Evolutionary conservation across 2,329 filamentous ascomycete genomes (phyloP).

Genomic region (Paecilomyces niveus): DNA sequence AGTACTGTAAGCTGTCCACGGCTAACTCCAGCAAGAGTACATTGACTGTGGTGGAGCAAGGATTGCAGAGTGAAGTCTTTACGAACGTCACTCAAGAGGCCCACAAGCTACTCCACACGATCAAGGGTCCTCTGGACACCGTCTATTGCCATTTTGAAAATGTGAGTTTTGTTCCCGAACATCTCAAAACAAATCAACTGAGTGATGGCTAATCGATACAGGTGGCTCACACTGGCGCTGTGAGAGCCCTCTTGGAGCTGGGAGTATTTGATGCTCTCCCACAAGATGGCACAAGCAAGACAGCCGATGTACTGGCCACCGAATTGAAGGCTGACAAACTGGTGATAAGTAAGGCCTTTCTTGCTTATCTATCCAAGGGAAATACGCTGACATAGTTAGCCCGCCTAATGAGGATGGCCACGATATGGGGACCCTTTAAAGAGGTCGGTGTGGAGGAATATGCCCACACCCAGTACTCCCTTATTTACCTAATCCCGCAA

Average conservation of each 20-base stretch:
- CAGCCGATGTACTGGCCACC: slow-evolving; percentile 1
- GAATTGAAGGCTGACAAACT: background rate
- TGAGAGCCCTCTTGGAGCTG: slow-evolving; percentile 9
- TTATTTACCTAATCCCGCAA: slow-evolving; percentile 9
- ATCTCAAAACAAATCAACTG: too few species aligned
- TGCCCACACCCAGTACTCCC: slow-evolving; percentile 14
- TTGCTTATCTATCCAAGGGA: background rate
- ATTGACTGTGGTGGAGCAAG: too few species aligned
- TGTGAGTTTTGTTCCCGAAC: slow-evolving; percentile 1
- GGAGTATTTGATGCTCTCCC: slow-evolving; percentile 12
- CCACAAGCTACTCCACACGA: slow-evolving; percentile 9
- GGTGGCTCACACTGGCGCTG: slow-evolving; percentile 6
- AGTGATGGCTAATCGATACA: slow-evolving; percentile 5
- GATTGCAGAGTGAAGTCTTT: background rate
- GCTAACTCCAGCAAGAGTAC: slow-evolving; percentile 3
- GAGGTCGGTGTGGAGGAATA: slow-evolving; percentile 12
- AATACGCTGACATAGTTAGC: slow-evolving; percentile 3
- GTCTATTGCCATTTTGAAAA: slow-evolving; percentile 13
- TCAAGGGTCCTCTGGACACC: slow-evolving; percentile 13
- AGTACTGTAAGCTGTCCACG: slow-evolving; percentile 7
- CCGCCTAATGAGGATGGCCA: slow-evolving; percentile 13
- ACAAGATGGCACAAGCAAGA: slow-evolving; percentile 6
- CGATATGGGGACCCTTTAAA: slow-evolving; percentile 11
- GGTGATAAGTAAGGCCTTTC: background rate
- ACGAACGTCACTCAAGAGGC: slow-evolving; percentile 5